Evolutionary conservation across 2,329 filamentous ascomycete species (phyloP).

Genomic region (Curvularia verruculosa): DNA sequence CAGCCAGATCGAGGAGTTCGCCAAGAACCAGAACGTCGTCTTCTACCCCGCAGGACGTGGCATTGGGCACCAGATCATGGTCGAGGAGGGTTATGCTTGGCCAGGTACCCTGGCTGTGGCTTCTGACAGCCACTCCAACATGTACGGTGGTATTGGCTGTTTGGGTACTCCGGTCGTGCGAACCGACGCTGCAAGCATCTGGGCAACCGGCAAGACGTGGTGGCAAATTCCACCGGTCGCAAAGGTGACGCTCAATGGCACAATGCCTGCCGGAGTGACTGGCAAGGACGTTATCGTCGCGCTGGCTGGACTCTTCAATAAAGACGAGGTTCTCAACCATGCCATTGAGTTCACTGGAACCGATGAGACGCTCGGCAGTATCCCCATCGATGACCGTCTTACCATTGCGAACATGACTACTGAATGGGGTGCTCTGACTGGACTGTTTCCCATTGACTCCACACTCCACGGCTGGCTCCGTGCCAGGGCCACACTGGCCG

Average conservation of each 20-base stretch:
- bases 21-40: conserved; percentile 73
- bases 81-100: conserved; percentile 85
- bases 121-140: conserved; percentile 77
- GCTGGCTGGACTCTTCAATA: conserved; percentile 83
- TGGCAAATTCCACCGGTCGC: conserved; percentile 87
- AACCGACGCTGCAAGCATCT: conserved; percentile 86
- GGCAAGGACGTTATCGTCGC: conserved; percentile 95
- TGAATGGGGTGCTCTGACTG: conserved; percentile 77
- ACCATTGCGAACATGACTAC: conserved; percentile 83
- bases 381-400: conserved; percentile 74
- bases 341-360: conserved; percentile 85
- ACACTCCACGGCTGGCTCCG: conserved; percentile 76
- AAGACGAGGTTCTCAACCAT: conserved; percentile 89
- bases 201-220: conserved; percentile 83
- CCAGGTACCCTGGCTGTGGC: conserved; percentile 84
- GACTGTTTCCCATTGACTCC: conserved; percentile 80
- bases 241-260: conserved; percentile 76
- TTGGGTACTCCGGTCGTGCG: conserved; percentile 83
- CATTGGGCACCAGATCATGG: conserved; percentile 92
- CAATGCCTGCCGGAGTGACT: conserved; percentile 77
- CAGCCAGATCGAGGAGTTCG: conserved; percentile 79
- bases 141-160: conserved; percentile 80
- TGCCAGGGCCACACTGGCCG: conserved; percentile 74
- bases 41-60: conserved; percentile 79
- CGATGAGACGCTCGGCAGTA: conserved; percentile 74